These are phyloP conservation scores for Cryptococcus sp. DNA, from an alignment of 1,284 basidiomycete genomes.

Conservation along the genomic window DNA sequence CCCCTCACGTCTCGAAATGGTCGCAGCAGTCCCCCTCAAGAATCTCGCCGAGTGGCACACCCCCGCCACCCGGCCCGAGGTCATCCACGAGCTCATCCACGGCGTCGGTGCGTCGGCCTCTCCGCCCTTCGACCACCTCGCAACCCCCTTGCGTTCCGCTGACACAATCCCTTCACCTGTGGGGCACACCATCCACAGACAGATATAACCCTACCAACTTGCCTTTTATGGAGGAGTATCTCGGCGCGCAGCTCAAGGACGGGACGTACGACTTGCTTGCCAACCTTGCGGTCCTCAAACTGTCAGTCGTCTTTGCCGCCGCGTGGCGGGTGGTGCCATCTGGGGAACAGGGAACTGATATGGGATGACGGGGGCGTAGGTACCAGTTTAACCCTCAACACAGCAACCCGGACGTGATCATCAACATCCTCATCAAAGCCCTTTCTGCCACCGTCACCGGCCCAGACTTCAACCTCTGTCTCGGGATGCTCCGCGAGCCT, in stretches of 20 bases:
- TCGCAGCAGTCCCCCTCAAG: slow-evolving; percentile 37
- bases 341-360: slow-evolving; percentile 4
- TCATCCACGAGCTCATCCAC: slow-evolving; percentile 84
- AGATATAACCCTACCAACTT: slow-evolving; percentile 95
- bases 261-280: slow-evolving; percentile 91
- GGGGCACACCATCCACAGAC: slow-evolving; percentile 56
- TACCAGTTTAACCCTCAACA: slow-evolving; percentile 96
- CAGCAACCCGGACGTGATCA: slow-evolving; percentile 85
- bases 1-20: slow-evolving; percentile 24
- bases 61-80: slow-evolving; percentile 71
- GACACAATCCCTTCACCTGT: neutral
- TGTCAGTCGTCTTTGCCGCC: slow-evolving; percentile 53
- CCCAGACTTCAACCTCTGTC: slow-evolving; percentile 84
- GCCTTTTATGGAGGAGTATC: slow-evolving; percentile 87
- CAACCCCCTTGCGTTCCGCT: neutral
- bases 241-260: slow-evolving; percentile 83
- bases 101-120: slow-evolving; percentile 73
- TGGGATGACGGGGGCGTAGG: slow-evolving; percentile 51
- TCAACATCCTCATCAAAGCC: slow-evolving; percentile 92
- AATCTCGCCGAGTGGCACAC: slow-evolving; percentile 48
- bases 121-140: neutral
- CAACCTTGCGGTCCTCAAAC: slow-evolving; percentile 75
- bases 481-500: slow-evolving; percentile 62
- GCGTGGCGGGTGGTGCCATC: neutral
- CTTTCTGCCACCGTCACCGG: slow-evolving; percentile 71